Base-by-base conservation (phyloP, 768 basidiomycete genomes). In the Xerocomellus amylosporus region DNA sequence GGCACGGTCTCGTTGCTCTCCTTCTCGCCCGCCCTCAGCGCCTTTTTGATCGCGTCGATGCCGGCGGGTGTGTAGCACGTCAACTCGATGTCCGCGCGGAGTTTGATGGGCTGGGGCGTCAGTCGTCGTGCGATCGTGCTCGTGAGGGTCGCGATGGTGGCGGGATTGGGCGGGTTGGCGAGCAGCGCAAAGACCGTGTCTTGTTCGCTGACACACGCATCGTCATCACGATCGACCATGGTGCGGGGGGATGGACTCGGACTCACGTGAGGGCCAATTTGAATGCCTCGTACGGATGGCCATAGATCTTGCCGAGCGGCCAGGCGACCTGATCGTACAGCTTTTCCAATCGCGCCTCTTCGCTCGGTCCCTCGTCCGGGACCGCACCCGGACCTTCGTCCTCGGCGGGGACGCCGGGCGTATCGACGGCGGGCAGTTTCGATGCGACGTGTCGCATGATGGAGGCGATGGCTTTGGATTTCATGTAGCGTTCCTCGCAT, bases 401-500 rank as follows among this genome's bases (percentile, higher is more conserved):
- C 19, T 58, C 64, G 0, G 67, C 64, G 2, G 55, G 38, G 8
- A 66, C 74, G 15, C n/a, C 39, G 7, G 74, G 61, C 4, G 64
- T 57, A 28, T 67, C 71, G 46, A 63, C 58, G 1, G 84, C 77
- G 2, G 85, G 80, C n/a, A 90, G 67, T 67, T 90, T 90, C 14
- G 90, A 90, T 2, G 90, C 89, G 54, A 94, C 93, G 66, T 95
- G 91, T 17, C 93, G 83, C 74, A 94, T 85, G 70, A 96, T 94
- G 12, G 90, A 93, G 38, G 93, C 87, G 24, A 98, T 94, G 1
- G 93, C 86, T 76, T 97, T 97, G 15, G 92, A 94, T 75, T 99
- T 99, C 83, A 96, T 93, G 73, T 92, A 99, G 40, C 93, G 86
- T 65, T 98, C 96, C 71, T 98, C 96, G 75, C 97, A 98, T 74